phyloP scores from a whole-genome alignment of 495 filamentous ascomycete species.

The Hypoxylon perforatum region DNA sequence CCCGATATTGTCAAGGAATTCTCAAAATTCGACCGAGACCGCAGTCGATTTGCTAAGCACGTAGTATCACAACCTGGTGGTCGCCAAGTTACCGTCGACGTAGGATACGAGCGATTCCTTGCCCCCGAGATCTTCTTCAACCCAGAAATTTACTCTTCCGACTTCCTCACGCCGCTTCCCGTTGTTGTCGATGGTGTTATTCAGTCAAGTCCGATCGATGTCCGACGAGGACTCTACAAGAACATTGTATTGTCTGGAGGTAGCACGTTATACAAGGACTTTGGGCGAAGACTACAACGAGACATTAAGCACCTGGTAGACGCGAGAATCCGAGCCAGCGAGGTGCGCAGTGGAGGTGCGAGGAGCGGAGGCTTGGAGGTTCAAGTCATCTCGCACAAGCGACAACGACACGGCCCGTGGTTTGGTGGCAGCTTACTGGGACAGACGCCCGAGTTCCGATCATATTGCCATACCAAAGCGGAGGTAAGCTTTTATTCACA shows the following conservation, averaged over 20 bases:
- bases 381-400: constrained; percentile 94
- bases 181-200: constrained; percentile 96
- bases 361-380: constrained; percentile 94
- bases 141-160: constrained; percentile 97
- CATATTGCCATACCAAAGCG: constrained; percentile 98
- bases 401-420: constrained; percentile 98
- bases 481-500: constrained; percentile 56
- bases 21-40: constrained; percentile 88
- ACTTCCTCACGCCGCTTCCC: constrained; percentile 95
- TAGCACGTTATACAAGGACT: constrained; percentile 97
- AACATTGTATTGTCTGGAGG: constrained; percentile 98
- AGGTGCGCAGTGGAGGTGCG: constrained; percentile 90
- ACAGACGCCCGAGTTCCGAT: constrained; percentile 98
- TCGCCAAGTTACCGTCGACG: constrained; percentile 83
- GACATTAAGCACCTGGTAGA: constrained; percentile 97
- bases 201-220: constrained; percentile 96
- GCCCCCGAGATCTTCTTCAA: constrained; percentile 99
- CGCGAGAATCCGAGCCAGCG: constrained; percentile 64
- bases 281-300: constrained; percentile 92
- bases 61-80: constrained; percentile 88
- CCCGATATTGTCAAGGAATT: constrained; percentile 99
- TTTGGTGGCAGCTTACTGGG: constrained; percentile 96
- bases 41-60: constrained; percentile 89
- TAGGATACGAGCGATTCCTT: constrained; percentile 97
- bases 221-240: constrained; percentile 97